phyloP scores from a whole-genome alignment of 441 rosid genomes.

The Heliophila coronopifolia region DNA sequence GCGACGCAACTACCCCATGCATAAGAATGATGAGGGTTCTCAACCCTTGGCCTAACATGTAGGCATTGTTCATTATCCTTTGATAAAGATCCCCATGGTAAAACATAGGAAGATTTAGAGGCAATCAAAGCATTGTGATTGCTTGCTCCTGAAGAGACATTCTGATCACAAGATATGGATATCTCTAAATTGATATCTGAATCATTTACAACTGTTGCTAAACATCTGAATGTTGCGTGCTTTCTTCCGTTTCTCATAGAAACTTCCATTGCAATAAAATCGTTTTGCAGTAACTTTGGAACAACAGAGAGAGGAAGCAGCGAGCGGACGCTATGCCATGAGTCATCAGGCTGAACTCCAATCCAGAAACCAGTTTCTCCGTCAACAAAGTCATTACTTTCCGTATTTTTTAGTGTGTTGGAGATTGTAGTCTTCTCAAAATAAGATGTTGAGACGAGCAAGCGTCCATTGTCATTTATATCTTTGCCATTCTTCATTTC shows the following conservation, averaged over 20 bases:
- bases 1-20: conserved; percentile 74
- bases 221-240: conserved; percentile 86
- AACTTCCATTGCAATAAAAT: conserved; percentile 85
- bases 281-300: conserved; percentile 59
- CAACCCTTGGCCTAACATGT: conserved; percentile 65
- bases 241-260: conserved; percentile 89
- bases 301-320: conserved; percentile 77
- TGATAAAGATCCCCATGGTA: conserved; percentile 85
- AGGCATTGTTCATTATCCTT: conserved; percentile 62
- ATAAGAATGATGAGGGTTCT: conserved; percentile 43
- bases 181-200: conserved; percentile 76
- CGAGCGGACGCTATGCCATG: conserved; percentile 85
- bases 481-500: conserved; percentile 49
- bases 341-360: conserved; percentile 49
- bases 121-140: conserved; percentile 40
- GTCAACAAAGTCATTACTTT: conserved; percentile 37
- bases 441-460: conserved; percentile 68
- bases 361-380: conserved; percentile 93
- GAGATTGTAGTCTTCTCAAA: conserved; percentile 63
- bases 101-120: conserved; percentile 67
- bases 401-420: conserved; percentile 48
- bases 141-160: conserved; percentile 39
- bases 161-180: conserved; percentile 37
- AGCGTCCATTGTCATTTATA: conserved; percentile 50
- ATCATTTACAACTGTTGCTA: conserved; percentile 81